Base-by-base conservation (phyloP, 2,329 filamentous ascomycete species). In the Colletotrichum spaethianum region DNA sequence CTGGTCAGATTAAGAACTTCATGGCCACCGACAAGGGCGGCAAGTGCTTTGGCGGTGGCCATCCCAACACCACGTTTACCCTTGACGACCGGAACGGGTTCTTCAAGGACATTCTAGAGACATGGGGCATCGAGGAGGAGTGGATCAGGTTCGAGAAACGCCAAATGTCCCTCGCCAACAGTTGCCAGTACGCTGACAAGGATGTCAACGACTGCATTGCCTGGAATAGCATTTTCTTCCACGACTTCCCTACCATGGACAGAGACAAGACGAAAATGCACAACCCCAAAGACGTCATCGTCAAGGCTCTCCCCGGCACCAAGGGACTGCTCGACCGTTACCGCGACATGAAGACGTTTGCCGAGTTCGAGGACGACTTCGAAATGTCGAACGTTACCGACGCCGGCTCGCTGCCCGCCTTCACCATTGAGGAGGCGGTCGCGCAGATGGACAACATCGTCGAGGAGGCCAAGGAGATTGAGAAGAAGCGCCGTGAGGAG, bases 251-350 rank as follows among this genome's bases (percentile, higher is more conserved):
- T 11, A 42, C 40, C 23, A 52, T 57, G 28, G 70, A 72, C 62
- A 48, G 18, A 1, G 23, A 11, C 28, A 36, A 73, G 2, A 67
- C 74, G 52, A 56, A 75, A 9, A 72, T 76, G 1, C 66, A 64
- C 46, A 74, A 77, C 62, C 74, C 74, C 40, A 77, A 77, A 50
- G 73, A 75, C 48, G 14, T 75, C 36, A 70, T 78, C 57, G 73
- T 55, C 26, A 53, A 53, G 28, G 50, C 50, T 20, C 50, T 53
- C 50, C 28, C 50, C 26, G 50, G 16, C 28, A 20, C 48, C 33
- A 2, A 40, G 36, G 18, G 33, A 33, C 36, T 38, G 48, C 62
- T 53, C n/a, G n/a, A 52, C 4, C 8, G 62, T 36, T 31, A 44
- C 62, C 12, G 48, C 48, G n/a, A 56, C 50, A 18, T 31, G 52